Evolutionary conservation across 345 rosid species (phyloP).

Genomic region (Hevea brasiliensis): DNA sequence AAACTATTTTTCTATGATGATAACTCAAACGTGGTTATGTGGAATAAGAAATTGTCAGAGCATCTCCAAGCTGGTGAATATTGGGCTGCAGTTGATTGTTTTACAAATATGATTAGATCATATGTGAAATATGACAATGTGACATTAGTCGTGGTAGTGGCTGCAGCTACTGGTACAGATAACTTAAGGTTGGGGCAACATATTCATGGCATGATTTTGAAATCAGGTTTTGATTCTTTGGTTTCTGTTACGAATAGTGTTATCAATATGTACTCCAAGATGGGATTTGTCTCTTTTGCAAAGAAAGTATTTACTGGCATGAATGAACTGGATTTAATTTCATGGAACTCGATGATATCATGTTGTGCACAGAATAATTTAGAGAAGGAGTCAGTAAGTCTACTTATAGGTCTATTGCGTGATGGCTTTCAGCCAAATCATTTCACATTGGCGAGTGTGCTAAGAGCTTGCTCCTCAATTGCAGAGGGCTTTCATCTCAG

Average conservation of each 20-base stretch:
- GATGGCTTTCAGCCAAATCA: constrained; percentile 45
- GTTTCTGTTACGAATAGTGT: constrained; percentile 53
- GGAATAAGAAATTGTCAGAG: constrained; percentile 44
- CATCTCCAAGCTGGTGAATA: constrained; percentile 35
- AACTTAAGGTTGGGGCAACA: constrained; percentile 40
- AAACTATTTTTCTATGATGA: constrained; percentile 21
- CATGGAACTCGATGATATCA: constrained; percentile 65
- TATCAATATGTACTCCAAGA: constrained; percentile 53
- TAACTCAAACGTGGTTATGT: constrained; percentile 27
- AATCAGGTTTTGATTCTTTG: constrained; percentile 43
- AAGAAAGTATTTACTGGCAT: constrained; percentile 37
- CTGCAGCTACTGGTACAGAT: constrained; percentile 40
- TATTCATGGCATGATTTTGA: constrained; percentile 49
- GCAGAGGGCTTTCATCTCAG: constrained; percentile 39
- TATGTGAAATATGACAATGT: constrained; percentile 44
- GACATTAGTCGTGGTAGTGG: constrained; percentile 45
- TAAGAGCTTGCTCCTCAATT: constrained; percentile 51
- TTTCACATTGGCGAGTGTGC: constrained; percentile 53
- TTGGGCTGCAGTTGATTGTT: constrained; percentile 39
- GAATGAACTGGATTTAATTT: constrained; percentile 54
- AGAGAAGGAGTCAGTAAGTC: constrained; percentile 41
- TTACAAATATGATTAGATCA: constrained; percentile 45
- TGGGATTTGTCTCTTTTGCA: constrained; percentile 34
- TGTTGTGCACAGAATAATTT: constrained; percentile 41
- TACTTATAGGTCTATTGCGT: constrained; percentile 42